Base-by-base conservation (phyloP, 257 asterid species). In the Linaria vulgaris region DNA sequence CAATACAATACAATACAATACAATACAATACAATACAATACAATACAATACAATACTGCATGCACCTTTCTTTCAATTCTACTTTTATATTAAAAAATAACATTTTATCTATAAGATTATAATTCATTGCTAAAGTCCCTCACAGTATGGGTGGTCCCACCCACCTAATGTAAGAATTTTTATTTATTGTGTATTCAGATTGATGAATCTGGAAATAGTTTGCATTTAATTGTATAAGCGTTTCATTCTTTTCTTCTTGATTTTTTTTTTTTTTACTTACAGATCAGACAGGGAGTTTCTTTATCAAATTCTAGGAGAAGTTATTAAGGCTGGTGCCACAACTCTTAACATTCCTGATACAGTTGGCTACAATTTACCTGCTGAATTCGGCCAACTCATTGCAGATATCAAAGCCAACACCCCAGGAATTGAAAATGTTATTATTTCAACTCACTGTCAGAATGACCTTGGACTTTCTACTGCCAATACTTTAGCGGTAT, bases 341-440 rank as follows among this genome's bases (percentile, higher is more conserved):
- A 92, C 99, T 59, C 90, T 92, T 56, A 92, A 92, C 80, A 92
- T 92, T 60, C 99, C 99, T 9, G 99, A 92, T 74, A 92, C 99
- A 38, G 97, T 89, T 60, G 99, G 99, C 62, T 87, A 80, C 74
- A 88, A 78, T 21, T 41, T 92, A 64, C 96, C 94, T 1, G n/a
- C 53, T 57, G 96, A 91, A 76, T 92, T 82, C 70, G 97, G 97
- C 59, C 82, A 85, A 64, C 61, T 92, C 20, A 92, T 92, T 71
- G 89, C 98, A 57, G 91, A 87, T 56, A 80, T 92, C 58, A 89
- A 89, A 80, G 83, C 86, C 67, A 89, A 89, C 69, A 89, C 97
- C 59, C 90, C 88, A 50, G 98, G 96, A 47, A 77, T 92, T 70
- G 95, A 85, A 58, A 82, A 89, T 80, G 95, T 85, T 56, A 83